Evolutionary conservation across 2,329 filamentous ascomycete genomes (phyloP).

Genomic region (Herpotrichia juniperi): DNA sequence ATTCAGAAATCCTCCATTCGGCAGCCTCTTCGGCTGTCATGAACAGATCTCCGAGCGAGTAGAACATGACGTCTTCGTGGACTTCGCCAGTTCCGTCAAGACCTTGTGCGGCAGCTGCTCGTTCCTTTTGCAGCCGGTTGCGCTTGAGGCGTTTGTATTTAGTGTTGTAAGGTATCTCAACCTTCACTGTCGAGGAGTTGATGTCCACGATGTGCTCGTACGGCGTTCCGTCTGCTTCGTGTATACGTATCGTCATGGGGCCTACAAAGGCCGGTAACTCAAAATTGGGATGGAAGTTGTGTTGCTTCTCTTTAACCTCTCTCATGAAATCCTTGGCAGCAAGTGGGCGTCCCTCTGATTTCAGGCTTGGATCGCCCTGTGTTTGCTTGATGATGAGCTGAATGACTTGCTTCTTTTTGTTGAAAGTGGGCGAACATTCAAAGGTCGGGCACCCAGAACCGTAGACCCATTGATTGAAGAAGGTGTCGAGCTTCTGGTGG

Average conservation of each 20-base stretch:
- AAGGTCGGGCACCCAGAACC: slow-evolving; percentile 89
- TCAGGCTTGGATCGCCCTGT: slow-evolving; percentile 36
- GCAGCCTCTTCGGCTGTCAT: slow-evolving; percentile 80
- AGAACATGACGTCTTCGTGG: slow-evolving; percentile 82
- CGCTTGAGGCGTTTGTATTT: slow-evolving; percentile 98
- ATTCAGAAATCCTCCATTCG: slow-evolving; percentile 86
- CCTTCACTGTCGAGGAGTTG: slow-evolving; percentile 80
- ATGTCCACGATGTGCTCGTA: slow-evolving; percentile 99
- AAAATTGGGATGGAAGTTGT: slow-evolving; percentile 70
- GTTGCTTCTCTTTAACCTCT: slow-evolving; percentile 79
- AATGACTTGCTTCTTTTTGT: slow-evolving; percentile 95
- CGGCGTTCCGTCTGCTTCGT: slow-evolving; percentile 96
- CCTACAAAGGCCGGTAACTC: slow-evolving; percentile 86
- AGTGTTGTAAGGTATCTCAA: slow-evolving; percentile 97
- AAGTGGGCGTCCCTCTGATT: slow-evolving; percentile 50
- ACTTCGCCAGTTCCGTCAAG: slow-evolving; percentile 66
- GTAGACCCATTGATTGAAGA: slow-evolving; percentile 93
- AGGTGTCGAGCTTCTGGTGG: slow-evolving; percentile 83
- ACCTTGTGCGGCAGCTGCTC: slow-evolving; percentile 67
- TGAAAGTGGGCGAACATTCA: slow-evolving; percentile 85
- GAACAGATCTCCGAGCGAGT: slow-evolving; percentile 90
- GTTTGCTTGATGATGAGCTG: slow-evolving; percentile 85
- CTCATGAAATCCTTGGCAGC: slow-evolving; percentile 80
- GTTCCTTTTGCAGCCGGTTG: slow-evolving; percentile 81
- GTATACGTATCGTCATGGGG: slow-evolving; percentile 96